phyloP scores from a whole-genome alignment of 495 filamentous ascomycete genomes.

The Xylaria intraflava region DNA sequence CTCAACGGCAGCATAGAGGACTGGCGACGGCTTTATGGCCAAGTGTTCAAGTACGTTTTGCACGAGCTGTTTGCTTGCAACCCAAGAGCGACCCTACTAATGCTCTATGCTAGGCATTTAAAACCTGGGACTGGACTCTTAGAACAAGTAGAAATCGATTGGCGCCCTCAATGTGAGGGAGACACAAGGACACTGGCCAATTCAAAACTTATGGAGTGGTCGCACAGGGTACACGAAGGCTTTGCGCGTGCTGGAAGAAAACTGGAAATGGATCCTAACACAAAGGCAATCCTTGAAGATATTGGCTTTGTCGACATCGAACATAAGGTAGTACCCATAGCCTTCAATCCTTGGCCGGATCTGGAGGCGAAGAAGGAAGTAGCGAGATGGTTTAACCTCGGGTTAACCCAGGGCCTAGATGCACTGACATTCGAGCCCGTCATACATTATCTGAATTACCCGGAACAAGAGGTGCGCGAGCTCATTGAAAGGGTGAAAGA shows the following conservation, averaged over 20 bases:
- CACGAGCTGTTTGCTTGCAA: neutral
- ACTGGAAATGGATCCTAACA: slow-evolving; percentile 59
- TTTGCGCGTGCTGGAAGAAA: slow-evolving; percentile 59
- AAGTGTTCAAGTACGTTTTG: slow-evolving; percentile 51
- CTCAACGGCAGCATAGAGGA: slow-evolving; percentile 72
- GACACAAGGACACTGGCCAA: slow-evolving; percentile 44
- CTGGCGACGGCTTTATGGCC: slow-evolving; percentile 70
- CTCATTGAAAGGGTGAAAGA: slow-evolving; percentile 56
- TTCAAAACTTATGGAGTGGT: slow-evolving; percentile 57
- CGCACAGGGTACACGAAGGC: slow-evolving; percentile 60
- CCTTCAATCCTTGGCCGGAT: slow-evolving; percentile 71
- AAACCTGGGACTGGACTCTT: slow-evolving; percentile 68
- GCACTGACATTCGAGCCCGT: slow-evolving; percentile 70
- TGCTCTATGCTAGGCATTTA: slow-evolving; percentile 52
- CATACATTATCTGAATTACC: slow-evolving; percentile 57
- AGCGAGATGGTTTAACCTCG: slow-evolving; percentile 81
- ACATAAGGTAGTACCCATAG: slow-evolving; percentile 64
- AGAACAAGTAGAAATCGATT: slow-evolving; percentile 92
- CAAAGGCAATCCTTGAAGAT: slow-evolving; percentile 54
- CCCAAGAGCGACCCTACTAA: slow-evolving; percentile 6
- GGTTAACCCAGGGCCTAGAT: slow-evolving; percentile 64
- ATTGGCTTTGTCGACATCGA: slow-evolving; percentile 82
- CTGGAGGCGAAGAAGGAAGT: slow-evolving; percentile 63
- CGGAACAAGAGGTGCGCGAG: slow-evolving; percentile 56
- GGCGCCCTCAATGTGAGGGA: slow-evolving; percentile 70